Conservation (phyloP, 2,329 filamentous ascomycete species). For the Ceratocystis lukuohia region DNA sequence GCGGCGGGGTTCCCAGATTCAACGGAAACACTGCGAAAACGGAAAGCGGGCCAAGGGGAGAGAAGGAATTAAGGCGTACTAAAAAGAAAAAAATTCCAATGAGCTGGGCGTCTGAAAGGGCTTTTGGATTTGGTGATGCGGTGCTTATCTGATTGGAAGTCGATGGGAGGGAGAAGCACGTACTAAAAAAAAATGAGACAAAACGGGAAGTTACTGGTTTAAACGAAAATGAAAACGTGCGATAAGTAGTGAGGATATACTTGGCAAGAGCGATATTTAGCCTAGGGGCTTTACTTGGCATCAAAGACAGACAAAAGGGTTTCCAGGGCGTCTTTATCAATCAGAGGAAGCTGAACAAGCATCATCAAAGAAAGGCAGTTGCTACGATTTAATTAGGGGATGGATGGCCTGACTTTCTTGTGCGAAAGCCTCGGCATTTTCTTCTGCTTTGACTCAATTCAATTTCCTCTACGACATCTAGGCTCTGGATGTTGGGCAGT, state of each 20-base stretch:
- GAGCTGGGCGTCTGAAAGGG: not conserved
- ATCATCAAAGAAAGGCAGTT: not conserved
- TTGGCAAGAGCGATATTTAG: not conserved
- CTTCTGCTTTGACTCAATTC: not conserved
- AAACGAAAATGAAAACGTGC: not conserved
- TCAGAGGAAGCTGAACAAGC: not conserved
- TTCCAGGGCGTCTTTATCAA: not conserved
- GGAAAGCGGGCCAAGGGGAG: not conserved
- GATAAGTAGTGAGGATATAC: not conserved
- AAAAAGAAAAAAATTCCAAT: not conserved
- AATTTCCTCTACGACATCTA: not conserved
- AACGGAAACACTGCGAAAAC: slow-evolving; percentile 2
- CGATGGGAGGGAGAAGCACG: not conserved
- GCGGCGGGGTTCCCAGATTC: slow-evolving; percentile 1
- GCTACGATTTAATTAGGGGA: not conserved
- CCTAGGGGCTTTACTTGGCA: not conserved
- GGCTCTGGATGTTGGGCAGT: not conserved
- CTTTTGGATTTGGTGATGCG: not conserved
- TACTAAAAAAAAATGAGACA: not conserved
- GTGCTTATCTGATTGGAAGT: slow-evolving; percentile 5
- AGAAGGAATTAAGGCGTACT: not conserved
- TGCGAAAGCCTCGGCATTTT: not conserved
- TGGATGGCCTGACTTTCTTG: not conserved
- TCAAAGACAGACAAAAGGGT: not conserved
- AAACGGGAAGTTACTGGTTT: not conserved